Evolutionary conservation across 768 basidiomycete genomes (phyloP), one percentile per base, ranked within the genome.

Genomic region (Hortiboletus campestris): DNA sequence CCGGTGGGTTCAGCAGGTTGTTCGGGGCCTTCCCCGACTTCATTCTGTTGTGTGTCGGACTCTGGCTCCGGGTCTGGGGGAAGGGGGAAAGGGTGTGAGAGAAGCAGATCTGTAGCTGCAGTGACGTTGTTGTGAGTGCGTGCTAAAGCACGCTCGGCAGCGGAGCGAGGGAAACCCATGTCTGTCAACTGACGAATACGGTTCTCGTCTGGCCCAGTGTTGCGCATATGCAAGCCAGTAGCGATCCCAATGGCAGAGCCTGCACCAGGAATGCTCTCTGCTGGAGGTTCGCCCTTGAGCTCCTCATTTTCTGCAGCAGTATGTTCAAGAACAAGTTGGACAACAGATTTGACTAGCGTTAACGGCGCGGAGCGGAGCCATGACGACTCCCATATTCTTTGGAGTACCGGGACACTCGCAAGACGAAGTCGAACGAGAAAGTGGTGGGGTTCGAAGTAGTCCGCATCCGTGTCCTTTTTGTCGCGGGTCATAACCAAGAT

Each of bases 121-220:
- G 80, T 85, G 64, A 97, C 78, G 65, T 97, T 94, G 71, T 98
- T 98, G 58, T 88, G 84, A 5, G 88, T 85, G 12, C 95, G 89
- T 19, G 80, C 71, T 38, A 99, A 76, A 5, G 96, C 96, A 49
- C 86, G 82, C 66, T 91, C 89, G 2, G 87, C 92, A 13, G 91
- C 91, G 40, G 84, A 81, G n/a, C 94, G 84, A 35, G 89, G 84
- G 77, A 98, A 99, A 44, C 97, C 97, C 97, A 99, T 98, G 64
- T 98, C 97, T 11, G 84, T 87, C 51, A 98, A 78, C 63, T 93
- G 89, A 48, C 83, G 82, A 50, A 98, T 84, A 35, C 88, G 83
- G 44, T 78, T 79, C 68, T 94, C 92, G 67, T 93, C 90, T 0
- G 88, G 82, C 13, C 79, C 84, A 56, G 78, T 60, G 20, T 70